These are phyloP conservation scores for Beauveria sp. DNA, from an alignment of 2,329 filamentous ascomycete species.

Conservation along the genomic window DNA sequence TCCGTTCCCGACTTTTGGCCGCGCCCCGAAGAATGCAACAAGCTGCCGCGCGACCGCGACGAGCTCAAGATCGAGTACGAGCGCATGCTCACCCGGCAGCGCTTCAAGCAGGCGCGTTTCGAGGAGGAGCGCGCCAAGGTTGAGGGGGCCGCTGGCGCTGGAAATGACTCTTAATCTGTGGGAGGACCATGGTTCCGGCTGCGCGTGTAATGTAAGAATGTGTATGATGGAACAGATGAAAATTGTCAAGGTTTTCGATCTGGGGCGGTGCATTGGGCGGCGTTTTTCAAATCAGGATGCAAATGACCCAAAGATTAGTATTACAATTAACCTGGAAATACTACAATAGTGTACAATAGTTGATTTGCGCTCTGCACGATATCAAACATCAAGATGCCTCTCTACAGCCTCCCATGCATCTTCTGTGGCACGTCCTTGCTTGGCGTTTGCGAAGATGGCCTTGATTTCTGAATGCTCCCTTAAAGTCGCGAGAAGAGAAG, in stretches of 20 bases:
- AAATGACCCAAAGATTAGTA: neutral
- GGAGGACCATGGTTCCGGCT: neutral
- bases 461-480: slow-evolving; percentile 70
- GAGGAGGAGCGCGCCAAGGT: slow-evolving; percentile 23
- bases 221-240: neutral
- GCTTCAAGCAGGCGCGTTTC: slow-evolving; percentile 62
- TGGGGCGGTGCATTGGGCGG: slow-evolving; percentile 4
- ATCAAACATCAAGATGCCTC: slow-evolving; percentile 39
- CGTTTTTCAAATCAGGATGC: neutral
- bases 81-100: slow-evolving; percentile 55
- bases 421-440: slow-evolving; percentile 42
- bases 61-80: slow-evolving; percentile 79
- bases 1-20: slow-evolving; percentile 91
- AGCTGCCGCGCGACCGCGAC: slow-evolving; percentile 67
- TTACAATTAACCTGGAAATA: neutral
- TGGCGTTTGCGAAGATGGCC: slow-evolving; percentile 68
- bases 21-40: slow-evolving; percentile 66
- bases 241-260: neutral
- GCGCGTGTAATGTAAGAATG: slow-evolving; percentile 1
- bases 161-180: neutral
- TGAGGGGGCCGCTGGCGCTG: neutral
- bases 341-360: slow-evolving; percentile 7
- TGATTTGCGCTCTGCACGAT: neutral
- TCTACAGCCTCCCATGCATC: slow-evolving; percentile 48
- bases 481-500: slow-evolving; percentile 50